Conservation (phyloP, 2,329 filamentous ascomycete species). For the Pyrenophora teres region DNA sequence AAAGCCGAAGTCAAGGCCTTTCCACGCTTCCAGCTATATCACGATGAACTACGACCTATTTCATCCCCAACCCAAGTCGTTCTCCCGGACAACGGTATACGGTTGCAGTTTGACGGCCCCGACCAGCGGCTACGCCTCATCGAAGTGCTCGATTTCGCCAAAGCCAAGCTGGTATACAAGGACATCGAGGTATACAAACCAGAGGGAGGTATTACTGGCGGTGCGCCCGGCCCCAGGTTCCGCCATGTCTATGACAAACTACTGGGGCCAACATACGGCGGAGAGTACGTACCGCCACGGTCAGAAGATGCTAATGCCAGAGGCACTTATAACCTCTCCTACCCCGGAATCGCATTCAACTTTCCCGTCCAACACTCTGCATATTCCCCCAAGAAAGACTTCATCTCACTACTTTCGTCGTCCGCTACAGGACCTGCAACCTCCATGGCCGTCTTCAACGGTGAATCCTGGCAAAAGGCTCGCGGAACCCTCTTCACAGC, state of each 20-base stretch:
- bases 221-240: conserved; percentile 71
- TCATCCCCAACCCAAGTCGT: conserved; percentile 73
- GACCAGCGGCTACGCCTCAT: conserved; percentile 91
- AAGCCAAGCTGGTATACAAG: conserved; percentile 81
- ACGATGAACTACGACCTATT: conserved; percentile 76
- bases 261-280: conserved; percentile 91
- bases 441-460: conserved; percentile 89
- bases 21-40: conserved; percentile 80
- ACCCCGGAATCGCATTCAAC: conserved; percentile 90
- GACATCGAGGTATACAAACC: conserved; percentile 77
- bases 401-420: conserved; percentile 83
- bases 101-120: conserved; percentile 88
- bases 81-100: conserved; percentile 83
- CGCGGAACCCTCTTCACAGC: conserved; percentile 77
- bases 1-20: conserved; percentile 86
- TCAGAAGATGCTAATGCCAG: conserved; percentile 56
- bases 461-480: conserved; percentile 87
- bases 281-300: conserved; percentile 79
- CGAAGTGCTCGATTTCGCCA: conserved; percentile 88
- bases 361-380: conserved; percentile 77
- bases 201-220: conserved; percentile 36
- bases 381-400: conserved; percentile 78
- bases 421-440: conserved; percentile 75
- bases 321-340: conserved; percentile 88
- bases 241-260: conserved; percentile 89